Evolutionary conservation across 495 filamentous ascomycete species (phyloP).

Genomic region (Glutinoglossum americanum): DNA sequence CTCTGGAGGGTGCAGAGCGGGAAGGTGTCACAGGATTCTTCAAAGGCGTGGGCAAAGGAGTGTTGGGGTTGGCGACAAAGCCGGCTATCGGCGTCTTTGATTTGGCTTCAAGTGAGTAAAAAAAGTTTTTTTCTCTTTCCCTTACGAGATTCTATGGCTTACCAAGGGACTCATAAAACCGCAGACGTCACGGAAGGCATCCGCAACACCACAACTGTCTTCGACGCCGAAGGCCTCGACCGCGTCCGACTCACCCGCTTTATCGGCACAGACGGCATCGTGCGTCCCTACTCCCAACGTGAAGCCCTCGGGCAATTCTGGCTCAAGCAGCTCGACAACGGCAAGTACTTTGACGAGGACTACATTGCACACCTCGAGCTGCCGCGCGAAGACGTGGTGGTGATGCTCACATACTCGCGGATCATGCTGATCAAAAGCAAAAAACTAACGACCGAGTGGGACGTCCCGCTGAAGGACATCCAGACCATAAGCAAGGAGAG

Average conservation of each 20-base stretch:
- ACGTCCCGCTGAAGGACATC: constrained; percentile 82
- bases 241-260: constrained; percentile 81
- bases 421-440: constrained; percentile 82
- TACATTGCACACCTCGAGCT: constrained; percentile 95
- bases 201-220: constrained; percentile 95
- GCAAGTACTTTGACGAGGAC: constrained; percentile 90
- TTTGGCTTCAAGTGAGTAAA: constrained; percentile 52
- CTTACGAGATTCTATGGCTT: constrained; percentile 10
- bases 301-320: constrained; percentile 95
- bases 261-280: constrained; percentile 77
- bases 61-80: constrained; percentile 82
- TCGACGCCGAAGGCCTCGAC: constrained; percentile 83
- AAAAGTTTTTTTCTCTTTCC: background rate
- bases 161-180: background rate
- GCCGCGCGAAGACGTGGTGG: constrained; percentile 70
- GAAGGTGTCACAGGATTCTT: constrained; percentile 86
- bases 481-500: constrained; percentile 94
- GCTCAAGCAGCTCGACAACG: constrained; percentile 93
- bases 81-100: constrained; percentile 94
- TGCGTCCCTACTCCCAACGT: constrained; percentile 85
- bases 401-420: constrained; percentile 80
- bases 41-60: constrained; percentile 90
- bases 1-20: constrained; percentile 87
- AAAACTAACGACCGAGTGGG: constrained; percentile 72
- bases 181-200: constrained; percentile 78